Base-by-base conservation (phyloP, 2,329 filamentous ascomycete genomes). In the Fusarium subtropicale region DNA sequence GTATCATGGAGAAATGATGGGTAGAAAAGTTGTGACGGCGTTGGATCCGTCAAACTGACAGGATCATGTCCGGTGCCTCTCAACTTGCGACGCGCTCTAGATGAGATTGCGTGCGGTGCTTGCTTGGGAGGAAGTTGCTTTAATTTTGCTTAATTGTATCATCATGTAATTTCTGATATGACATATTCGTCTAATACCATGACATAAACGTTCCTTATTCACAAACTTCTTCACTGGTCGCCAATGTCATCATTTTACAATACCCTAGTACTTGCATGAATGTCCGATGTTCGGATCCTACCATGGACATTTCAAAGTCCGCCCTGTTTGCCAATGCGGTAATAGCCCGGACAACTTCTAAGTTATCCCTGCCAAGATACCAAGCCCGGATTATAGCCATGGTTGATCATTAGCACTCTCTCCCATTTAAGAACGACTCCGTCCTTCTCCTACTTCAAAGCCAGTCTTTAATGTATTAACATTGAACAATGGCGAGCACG, bases 301-400 rank as follows among this genome's bases (percentile, higher is more conserved):
- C 20, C 44, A 42, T 51, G 68, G 68, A 69, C 68, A 71, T 59
- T 66, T 46, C 36, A 69, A 66, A 62, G 60, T 69, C 68, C 64
- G 61, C 53, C 41, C 39, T 47, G 20, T 38, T n/a, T 24, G 16
- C n/a, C 13, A 54, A 66, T 63, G 58, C 72, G 69, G 72, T 60
- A 74, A 74, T 74, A 74, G 61, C 36, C 26, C 71, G 71, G 71
- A 22, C 31, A 36, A 31, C 46, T 30, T 36, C 51, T 22, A 24
- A 52, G 20, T 41, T 20, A 39, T 45, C 26, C 53, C 55, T 54
- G 46, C 55, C 60, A 63, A 63, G 58, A 52, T 47, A 55, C 65
- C 38, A 66, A 59, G 55, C 45, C 62, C 39, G 39, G n/a, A 34
- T 55, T 45, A 52, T 52, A 31, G 31, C 34, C 42, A 45, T 26